These are phyloP conservation scores for Phialophora tarda DNA, from an alignment of 2,329 filamentous ascomycete species.

Conservation along the genomic window DNA sequence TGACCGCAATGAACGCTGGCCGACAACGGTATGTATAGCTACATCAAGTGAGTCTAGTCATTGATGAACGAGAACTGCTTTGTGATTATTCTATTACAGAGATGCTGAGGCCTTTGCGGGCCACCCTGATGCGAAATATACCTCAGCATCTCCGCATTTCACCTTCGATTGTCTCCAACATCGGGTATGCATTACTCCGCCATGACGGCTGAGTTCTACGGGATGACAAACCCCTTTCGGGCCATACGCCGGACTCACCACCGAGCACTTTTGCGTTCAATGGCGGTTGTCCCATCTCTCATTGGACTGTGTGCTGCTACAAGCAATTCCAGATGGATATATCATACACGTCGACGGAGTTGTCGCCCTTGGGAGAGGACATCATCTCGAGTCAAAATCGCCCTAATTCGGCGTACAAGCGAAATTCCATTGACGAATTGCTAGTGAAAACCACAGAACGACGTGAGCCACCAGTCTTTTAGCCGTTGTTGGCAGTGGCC, in stretches of 20 bases:
- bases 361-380: neutral
- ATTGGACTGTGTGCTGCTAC: neutral
- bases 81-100: neutral
- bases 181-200: conserved; percentile 4
- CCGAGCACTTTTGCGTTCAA: neutral
- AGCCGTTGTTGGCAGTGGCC: neutral
- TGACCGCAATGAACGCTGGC: neutral
- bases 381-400: neutral
- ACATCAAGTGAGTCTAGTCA: neutral
- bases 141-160: neutral
- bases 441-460: neutral
- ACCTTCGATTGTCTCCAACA: neutral
- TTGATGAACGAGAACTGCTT: neutral
- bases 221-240: conserved; percentile 1
- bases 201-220: neutral
- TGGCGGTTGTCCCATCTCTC: neutral
- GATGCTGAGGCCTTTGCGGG: neutral
- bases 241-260: neutral
- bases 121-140: neutral
- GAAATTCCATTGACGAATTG: neutral
- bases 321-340: neutral
- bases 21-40: neutral
- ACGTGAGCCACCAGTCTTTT: neutral
- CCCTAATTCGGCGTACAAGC: neutral
- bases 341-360: neutral